Percentiles rank a stretch among this genome's conserved stretches.
Conservation (phyloP, 371 early-diverging fungal genomes). For the Mucor indicus region DNA sequence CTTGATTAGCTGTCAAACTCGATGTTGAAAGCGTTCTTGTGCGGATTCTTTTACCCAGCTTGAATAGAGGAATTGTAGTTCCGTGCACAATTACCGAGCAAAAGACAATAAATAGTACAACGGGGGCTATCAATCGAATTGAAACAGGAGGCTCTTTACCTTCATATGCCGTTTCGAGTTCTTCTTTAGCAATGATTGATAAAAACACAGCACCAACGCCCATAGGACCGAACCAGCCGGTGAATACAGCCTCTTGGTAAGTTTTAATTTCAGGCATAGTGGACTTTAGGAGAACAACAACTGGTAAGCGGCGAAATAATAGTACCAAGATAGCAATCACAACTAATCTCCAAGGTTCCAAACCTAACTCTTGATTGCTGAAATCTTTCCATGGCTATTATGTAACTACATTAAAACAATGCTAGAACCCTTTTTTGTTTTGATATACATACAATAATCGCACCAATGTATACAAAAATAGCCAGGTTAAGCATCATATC, state of each 20-base stretch:
- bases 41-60: constrained; percentile 47
- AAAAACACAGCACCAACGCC: constrained; percentile 82
- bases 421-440: constrained; percentile 12
- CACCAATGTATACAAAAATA: constrained; percentile 93
- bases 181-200: constrained; percentile 57
- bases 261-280: constrained; percentile 72
- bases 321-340: constrained; percentile 70
- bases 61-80: constrained; percentile 73
- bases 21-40: constrained; percentile 40
- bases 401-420: no score
- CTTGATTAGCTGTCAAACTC: constrained; percentile 25
- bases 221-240: constrained; percentile 97
- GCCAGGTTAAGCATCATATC: constrained; percentile 88
- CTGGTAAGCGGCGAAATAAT: constrained; percentile 80
- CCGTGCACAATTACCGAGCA: constrained; percentile 83
- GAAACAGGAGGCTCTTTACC: constrained; percentile 28
- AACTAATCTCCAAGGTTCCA: constrained; percentile 67
- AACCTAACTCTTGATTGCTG: constrained; percentile 37
- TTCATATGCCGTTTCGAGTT: constrained; percentile 39
- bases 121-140: constrained; percentile 48
- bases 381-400: constrained; percentile 77
- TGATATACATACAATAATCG: constrained; percentile 76
- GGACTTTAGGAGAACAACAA: constrained; percentile 63
- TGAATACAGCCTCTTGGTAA: constrained; percentile 84
- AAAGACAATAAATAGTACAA: constrained; percentile 75